These are phyloP conservation scores for Clathrus columnatus DNA, from an alignment of 768 basidiomycete species.

Conservation along the genomic window DNA sequence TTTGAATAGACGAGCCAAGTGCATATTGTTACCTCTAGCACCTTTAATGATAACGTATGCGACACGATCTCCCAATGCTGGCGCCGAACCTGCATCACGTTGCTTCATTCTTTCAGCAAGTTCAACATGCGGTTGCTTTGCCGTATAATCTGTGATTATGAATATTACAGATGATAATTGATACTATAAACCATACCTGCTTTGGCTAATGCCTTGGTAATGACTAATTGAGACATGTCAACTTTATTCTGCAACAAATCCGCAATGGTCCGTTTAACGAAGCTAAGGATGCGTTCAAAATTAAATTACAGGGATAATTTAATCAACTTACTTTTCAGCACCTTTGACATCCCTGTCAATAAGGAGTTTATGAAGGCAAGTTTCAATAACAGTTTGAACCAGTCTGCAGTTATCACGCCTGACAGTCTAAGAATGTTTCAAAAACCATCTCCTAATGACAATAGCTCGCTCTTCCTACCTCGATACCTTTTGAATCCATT, in stretches of 20 bases:
- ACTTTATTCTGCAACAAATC: slow-evolving; percentile 94
- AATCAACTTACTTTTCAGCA: slow-evolving; percentile 71
- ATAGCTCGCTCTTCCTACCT: slow-evolving; percentile 42
- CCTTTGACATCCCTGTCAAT: slow-evolving; percentile 91
- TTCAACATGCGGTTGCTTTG: slow-evolving; percentile 94
- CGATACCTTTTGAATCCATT: slow-evolving; percentile 99
- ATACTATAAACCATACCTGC: slow-evolving; percentile 38
- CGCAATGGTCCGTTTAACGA: slow-evolving; percentile 87
- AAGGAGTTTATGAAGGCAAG: slow-evolving; percentile 95
- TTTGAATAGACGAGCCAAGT: background rate
- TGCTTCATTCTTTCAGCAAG: slow-evolving; percentile 92
- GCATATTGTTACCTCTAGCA: slow-evolving; percentile 74
- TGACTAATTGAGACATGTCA: slow-evolving; percentile 98
- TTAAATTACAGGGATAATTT: slow-evolving; percentile 6
- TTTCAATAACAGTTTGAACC: slow-evolving; percentile 96
- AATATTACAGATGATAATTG: background rate
- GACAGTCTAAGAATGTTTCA: slow-evolving; percentile 63
- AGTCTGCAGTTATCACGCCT: slow-evolving; percentile 98
- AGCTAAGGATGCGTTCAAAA: slow-evolving; percentile 37
- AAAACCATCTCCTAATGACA: slow-evolving; percentile 1
- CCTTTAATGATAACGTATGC: slow-evolving; percentile 98
- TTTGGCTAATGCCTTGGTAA: slow-evolving; percentile 94
- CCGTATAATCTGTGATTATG: slow-evolving; percentile 63
- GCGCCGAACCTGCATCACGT: slow-evolving; percentile 95
- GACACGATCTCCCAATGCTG: slow-evolving; percentile 95